Evolutionary conservation across 345 rosid species (phyloP).

Genomic region (Mercurialis annua): DNA sequence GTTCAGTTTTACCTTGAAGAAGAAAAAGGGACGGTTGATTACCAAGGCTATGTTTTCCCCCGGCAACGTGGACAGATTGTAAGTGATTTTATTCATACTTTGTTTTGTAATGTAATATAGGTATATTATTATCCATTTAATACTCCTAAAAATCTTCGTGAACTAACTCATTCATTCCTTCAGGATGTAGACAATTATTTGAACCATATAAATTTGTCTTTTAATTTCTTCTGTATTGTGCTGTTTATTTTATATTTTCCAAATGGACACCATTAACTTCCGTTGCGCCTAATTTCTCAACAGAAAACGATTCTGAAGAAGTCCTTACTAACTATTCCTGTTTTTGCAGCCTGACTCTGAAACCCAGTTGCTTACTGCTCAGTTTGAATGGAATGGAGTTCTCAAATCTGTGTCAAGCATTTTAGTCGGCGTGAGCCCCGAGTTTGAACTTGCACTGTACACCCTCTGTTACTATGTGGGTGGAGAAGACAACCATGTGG

Average conservation of each 20-base stretch:
- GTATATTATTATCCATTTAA: no score
- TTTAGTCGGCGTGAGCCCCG: slow-evolving; percentile 79
- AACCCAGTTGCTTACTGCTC: slow-evolving; percentile 75
- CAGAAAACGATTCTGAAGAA: no score
- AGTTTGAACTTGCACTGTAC: slow-evolving; percentile 84
- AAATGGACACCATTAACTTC: no score
- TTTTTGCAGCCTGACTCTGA: slow-evolving; percentile 73
- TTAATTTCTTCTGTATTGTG: neutral
- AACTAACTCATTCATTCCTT: no score
- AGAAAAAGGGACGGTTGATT: slow-evolving; percentile 80
- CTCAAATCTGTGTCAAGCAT: slow-evolving; percentile 88
- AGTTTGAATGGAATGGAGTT: slow-evolving; percentile 90
- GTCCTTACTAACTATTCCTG: neutral
- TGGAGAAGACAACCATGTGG: slow-evolving; percentile 66
- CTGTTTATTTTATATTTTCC: no score
- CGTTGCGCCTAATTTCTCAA: no score
- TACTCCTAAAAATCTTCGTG: no score
- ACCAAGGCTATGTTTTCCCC: slow-evolving; percentile 88
- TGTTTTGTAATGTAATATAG: no score
- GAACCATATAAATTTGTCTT: neutral
- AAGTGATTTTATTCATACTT: slow-evolving; percentile 29
- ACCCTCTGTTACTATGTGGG: slow-evolving; percentile 79
- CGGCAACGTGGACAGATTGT: slow-evolving; percentile 69
- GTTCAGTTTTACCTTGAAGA: slow-evolving; percentile 79
- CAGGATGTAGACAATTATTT: no score